Conservation (phyloP, 73 alveolate genomes). For the Paramecium pentaurelia region DNA sequence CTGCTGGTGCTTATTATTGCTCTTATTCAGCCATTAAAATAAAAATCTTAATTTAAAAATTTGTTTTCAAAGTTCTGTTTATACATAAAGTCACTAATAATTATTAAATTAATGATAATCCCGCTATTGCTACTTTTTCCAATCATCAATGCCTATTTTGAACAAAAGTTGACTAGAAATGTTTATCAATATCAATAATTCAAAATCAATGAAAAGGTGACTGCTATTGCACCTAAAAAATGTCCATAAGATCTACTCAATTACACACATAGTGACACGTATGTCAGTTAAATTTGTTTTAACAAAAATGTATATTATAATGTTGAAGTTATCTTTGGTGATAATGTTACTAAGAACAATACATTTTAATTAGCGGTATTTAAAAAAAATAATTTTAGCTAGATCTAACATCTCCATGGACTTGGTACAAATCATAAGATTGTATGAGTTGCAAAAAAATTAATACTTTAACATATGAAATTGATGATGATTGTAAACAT, state of each 20-base stretch:
- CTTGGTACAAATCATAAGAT: background rate
- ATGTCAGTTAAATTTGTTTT: conserved; percentile 18
- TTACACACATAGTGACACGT: background rate
- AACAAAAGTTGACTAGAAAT: background rate
- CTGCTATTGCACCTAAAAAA: background rate
- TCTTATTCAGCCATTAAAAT: background rate
- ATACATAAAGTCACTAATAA: background rate
- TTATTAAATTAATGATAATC: background rate
- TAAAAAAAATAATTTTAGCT: background rate
- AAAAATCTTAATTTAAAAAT: conserved; percentile 1
- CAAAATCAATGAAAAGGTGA: background rate
- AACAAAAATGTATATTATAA: conserved; percentile 18
- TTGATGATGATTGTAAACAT: background rate
- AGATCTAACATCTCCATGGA: conserved; percentile 46
- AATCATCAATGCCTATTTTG: background rate
- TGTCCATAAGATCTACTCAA: background rate
- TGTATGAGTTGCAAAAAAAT: background rate
- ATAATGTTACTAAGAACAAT: background rate
- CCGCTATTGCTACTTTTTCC: background rate
- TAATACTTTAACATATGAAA: background rate
- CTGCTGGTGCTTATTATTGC: conserved; percentile 27
- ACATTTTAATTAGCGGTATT: background rate
- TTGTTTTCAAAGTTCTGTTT: background rate
- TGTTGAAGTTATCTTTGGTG: background rate
- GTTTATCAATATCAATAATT: background rate